Conservation (phyloP, 208 protist genomes). For the Trypanosoma cruzi region DNA sequence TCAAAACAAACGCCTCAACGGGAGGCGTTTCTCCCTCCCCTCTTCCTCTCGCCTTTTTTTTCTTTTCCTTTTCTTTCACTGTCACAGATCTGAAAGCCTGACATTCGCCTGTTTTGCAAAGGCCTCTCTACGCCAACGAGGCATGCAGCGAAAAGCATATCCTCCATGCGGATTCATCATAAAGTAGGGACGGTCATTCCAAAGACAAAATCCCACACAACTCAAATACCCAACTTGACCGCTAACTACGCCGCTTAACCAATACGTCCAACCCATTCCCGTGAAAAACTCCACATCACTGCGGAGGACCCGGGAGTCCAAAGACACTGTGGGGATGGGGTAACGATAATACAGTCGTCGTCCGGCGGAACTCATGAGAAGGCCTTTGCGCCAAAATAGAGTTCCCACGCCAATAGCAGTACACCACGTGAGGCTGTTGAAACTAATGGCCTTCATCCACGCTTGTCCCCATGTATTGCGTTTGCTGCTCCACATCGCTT, state of each 20-base stretch:
- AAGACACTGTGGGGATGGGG: conserved; percentile 67
- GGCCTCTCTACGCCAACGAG: conserved; percentile 72
- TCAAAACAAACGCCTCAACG: background rate
- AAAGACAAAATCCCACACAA: conserved; percentile 67
- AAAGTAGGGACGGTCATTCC: conserved; percentile 70
- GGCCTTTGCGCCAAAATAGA: conserved; percentile 63
- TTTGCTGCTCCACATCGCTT: conserved; percentile 86
- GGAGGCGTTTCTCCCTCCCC: background rate
- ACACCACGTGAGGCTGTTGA: conserved; percentile 65
- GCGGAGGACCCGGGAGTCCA: conserved; percentile 75
- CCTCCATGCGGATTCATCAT: conserved; percentile 86
- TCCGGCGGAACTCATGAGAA: conserved; percentile 50
- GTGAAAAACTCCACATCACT: conserved; percentile 58
- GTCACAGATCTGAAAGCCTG: conserved; percentile 4
- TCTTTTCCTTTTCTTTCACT: background rate
- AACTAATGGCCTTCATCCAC: conserved; percentile 81
- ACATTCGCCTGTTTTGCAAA: conserved; percentile 51
- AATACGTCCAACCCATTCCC: conserved; percentile 89
- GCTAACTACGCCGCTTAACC: conserved; percentile 67
- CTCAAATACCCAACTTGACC: conserved; percentile 73
- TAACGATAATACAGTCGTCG: conserved; percentile 80
- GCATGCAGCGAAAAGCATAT: conserved; percentile 78
- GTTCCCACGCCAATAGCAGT: conserved; percentile 54
- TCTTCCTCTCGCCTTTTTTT: background rate
- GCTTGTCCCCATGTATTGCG: conserved; percentile 86